Conservation (phyloP, 2,329 filamentous ascomycete genomes). For the Dothiorella sarmentorum region DNA sequence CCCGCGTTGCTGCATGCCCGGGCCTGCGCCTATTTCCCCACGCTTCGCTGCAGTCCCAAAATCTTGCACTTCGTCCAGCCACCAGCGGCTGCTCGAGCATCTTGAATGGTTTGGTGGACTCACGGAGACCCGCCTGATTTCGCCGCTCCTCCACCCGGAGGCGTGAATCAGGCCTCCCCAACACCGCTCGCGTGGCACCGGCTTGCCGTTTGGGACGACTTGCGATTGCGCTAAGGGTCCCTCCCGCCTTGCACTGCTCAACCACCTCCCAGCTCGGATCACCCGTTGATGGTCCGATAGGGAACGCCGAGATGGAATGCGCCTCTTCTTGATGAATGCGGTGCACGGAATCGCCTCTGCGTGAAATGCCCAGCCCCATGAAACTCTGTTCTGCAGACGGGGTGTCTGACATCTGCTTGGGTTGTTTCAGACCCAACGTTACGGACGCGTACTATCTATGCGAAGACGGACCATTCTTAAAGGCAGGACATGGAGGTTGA, state of each 20-base stretch:
- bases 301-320: too few relatives aligned
- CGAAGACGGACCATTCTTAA: neutral
- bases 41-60: neutral
- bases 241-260: slow-evolving; percentile 7
- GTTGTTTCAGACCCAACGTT: slow-evolving; percentile 10
- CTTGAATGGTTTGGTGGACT: slow-evolving; percentile 1
- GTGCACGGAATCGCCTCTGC: too few relatives aligned
- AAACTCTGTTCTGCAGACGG: slow-evolving; percentile 6
- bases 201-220: slow-evolving; percentile 5
- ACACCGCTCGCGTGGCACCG: slow-evolving; percentile 10
- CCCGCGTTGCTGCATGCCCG: neutral
- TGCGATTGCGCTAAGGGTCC: slow-evolving; percentile 6
- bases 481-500: neutral
- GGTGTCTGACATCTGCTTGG: neutral
- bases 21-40: slow-evolving; percentile 14
- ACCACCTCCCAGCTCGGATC: slow-evolving; percentile 5
- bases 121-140: neutral
- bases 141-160: neutral
- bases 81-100: slow-evolving; percentile 11
- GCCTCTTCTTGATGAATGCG: neutral
- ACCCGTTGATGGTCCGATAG: slow-evolving; percentile 5
- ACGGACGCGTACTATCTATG: neutral
- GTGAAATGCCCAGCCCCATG: neutral
- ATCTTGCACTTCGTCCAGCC: neutral
- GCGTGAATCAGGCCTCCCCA: slow-evolving; percentile 9